phyloP scores from a whole-genome alignment of 2,329 filamentous ascomycete genomes.

The Monilinia vaccinii-corymbosi region DNA sequence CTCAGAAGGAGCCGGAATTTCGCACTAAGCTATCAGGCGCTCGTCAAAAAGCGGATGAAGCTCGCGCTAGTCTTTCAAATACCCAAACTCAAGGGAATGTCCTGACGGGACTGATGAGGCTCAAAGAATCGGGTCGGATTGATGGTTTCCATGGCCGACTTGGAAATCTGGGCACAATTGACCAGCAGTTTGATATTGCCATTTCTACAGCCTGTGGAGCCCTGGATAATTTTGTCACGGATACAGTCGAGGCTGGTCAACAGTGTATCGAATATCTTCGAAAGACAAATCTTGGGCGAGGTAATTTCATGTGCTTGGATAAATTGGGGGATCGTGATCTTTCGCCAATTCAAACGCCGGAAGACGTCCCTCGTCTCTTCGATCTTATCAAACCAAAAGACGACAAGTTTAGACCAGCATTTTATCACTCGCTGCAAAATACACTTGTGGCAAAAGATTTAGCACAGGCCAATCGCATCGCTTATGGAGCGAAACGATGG shows the following conservation, averaged over 20 bases:
- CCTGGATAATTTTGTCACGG: constrained; percentile 93
- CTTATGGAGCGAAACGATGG: constrained; percentile 89
- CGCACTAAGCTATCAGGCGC: constrained; percentile 80
- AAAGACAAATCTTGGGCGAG: constrained; percentile 93
- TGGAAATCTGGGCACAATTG: constrained; percentile 88
- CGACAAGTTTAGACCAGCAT: constrained; percentile 77
- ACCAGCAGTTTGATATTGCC: constrained; percentile 91
- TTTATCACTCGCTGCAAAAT: constrained; percentile 92
- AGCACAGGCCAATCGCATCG: constrained; percentile 93
- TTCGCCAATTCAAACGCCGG: constrained; percentile 74
- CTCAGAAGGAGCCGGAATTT: constrained; percentile 70
- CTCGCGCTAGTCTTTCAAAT: constrained; percentile 77
- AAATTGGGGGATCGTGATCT: constrained; percentile 73
- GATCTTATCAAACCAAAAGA: constrained; percentile 87
- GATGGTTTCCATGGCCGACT: constrained; percentile 94
- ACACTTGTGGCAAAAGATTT: constrained; percentile 89
- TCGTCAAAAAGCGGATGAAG: constrained; percentile 92
- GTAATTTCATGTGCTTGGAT: constrained; percentile 94
- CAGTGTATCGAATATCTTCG: constrained; percentile 96
- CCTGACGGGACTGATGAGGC: constrained; percentile 79
- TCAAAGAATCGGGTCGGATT: constrained; percentile 93
- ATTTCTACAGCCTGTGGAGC: constrained; percentile 92
- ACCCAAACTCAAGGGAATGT: constrained; percentile 93
- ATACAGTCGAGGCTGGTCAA: constrained; percentile 90
- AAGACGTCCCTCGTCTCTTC: constrained; percentile 85